These are phyloP conservation scores for Colletotrichum simmondsii DNA, from an alignment of 2,329 filamentous ascomycete genomes.

Conservation along the genomic window DNA sequence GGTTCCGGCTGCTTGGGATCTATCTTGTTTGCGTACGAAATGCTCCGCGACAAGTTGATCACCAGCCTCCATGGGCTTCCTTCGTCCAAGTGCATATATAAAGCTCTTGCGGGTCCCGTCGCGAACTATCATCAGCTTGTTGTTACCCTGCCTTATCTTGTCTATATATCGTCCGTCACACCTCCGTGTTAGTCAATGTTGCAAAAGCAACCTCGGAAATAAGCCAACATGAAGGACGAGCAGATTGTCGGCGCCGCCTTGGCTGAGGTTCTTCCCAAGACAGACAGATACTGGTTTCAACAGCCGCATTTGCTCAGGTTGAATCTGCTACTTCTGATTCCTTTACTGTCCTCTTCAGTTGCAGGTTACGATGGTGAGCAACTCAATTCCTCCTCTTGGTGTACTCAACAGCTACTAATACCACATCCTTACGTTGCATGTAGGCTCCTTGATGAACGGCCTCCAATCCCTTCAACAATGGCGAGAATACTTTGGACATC, in stretches of 20 bases:
- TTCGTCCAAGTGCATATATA: slow-evolving; percentile 4
- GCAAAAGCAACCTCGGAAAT: slow-evolving; percentile 8
- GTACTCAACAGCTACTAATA: neutral
- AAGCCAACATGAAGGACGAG: slow-evolving; percentile 26
- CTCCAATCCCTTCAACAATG: slow-evolving; percentile 50
- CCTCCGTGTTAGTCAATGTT: neutral
- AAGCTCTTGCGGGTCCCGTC: slow-evolving; percentile 12
- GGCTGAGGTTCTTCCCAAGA: slow-evolving; percentile 49
- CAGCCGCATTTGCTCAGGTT: slow-evolving; percentile 54
- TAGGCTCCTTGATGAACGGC: slow-evolving; percentile 50
- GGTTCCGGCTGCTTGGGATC: slow-evolving; percentile 4
- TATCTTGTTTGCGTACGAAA: neutral
- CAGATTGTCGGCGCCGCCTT: slow-evolving; percentile 42
- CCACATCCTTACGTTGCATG: neutral
- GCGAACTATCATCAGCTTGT: neutral
- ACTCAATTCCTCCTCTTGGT: neutral
- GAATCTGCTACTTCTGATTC: slow-evolving; percentile 56
- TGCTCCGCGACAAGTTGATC: neutral
- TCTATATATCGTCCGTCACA: neutral
- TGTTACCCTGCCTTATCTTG: no score
- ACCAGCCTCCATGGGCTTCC: no score
- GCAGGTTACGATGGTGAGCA: slow-evolving; percentile 31
- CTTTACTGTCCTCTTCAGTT: slow-evolving; percentile 36
- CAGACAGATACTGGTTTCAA: slow-evolving; percentile 54
- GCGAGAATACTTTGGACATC: slow-evolving; percentile 45